A percentile compares a stretch with the other conserved stretches of the same genome.
Conservation (phyloP, 2,329 filamentous ascomycete genomes). For the Coniochaeta ligniaria region DNA sequence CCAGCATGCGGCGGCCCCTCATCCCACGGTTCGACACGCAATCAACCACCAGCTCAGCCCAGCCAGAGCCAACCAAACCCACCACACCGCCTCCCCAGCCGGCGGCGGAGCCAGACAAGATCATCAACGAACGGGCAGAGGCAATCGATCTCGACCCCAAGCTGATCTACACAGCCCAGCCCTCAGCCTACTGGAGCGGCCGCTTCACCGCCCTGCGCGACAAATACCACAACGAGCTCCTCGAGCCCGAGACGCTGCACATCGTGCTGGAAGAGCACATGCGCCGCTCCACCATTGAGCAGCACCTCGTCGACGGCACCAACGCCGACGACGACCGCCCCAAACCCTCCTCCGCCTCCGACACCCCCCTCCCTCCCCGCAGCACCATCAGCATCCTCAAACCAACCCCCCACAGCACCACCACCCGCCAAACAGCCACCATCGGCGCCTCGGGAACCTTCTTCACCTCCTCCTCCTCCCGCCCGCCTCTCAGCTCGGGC, state of each 20-base stretch:
- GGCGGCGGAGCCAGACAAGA: background rate
- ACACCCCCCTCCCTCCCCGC: constrained; percentile 12
- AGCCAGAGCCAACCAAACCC: background rate
- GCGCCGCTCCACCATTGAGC: background rate
- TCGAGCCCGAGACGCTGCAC: constrained; percentile 13
- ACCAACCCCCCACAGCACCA: background rate
- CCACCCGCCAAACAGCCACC: constrained; percentile 12
- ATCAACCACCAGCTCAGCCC: background rate
- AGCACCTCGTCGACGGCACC: background rate
- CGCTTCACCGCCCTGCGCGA: constrained; percentile 52
- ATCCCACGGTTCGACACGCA: background rate
- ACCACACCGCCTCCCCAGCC: background rate
- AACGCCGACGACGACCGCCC: background rate
- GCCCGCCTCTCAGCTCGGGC: background rate
- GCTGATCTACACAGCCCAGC: constrained; percentile 33
- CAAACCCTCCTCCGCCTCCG: constrained; percentile 1
- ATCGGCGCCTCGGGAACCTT: constrained; percentile 7
- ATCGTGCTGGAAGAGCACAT: constrained; percentile 12
- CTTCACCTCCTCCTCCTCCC: background rate
- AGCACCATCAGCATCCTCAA: constrained; percentile 10
- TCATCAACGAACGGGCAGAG: background rate
- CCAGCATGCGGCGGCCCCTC: background rate
- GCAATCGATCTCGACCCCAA: constrained; percentile 13
- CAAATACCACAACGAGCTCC: constrained; percentile 36
- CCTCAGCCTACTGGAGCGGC: constrained; percentile 53